These are phyloP conservation scores for Rhododendron williamsianum DNA, from an alignment of 148 eudicot genomes.

Conservation along the genomic window DNA sequence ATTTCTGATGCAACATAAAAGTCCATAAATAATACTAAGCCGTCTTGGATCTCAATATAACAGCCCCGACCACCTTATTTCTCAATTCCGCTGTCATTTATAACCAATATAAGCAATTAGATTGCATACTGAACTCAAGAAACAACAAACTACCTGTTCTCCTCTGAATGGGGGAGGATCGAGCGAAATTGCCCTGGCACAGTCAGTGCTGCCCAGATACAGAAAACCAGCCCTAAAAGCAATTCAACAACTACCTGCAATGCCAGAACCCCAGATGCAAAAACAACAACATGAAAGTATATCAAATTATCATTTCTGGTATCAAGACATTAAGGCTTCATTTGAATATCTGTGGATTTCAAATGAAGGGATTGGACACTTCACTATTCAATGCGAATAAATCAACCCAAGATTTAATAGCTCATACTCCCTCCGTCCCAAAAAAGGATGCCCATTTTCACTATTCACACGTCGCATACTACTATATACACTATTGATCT, in stretches of 20 bases:
- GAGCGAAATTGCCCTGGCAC: constrained; percentile 76
- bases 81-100: not conserved
- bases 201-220: constrained; percentile 65
- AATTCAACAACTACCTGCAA: constrained; percentile 64
- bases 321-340: not conserved
- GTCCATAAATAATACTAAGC: not conserved
- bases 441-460: no score
- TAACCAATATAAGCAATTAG: not conserved
- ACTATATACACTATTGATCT: no score
- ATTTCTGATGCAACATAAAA: not conserved
- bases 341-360: not conserved
- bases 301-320: not conserved
- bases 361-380: not conserved
- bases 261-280: constrained; percentile 9
- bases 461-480: no score
- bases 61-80: not conserved
- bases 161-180: constrained; percentile 69
- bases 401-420: not conserved
- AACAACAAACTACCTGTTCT: constrained; percentile 52
- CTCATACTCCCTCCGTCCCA: not conserved
- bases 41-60: not conserved
- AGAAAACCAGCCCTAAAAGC: constrained; percentile 47
- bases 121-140: not conserved
- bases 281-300: not conserved
- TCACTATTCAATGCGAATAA: not conserved